phyloP scores from a whole-genome alignment of 1,284 basidiomycete genomes.

The Ganoderma sinense region DNA sequence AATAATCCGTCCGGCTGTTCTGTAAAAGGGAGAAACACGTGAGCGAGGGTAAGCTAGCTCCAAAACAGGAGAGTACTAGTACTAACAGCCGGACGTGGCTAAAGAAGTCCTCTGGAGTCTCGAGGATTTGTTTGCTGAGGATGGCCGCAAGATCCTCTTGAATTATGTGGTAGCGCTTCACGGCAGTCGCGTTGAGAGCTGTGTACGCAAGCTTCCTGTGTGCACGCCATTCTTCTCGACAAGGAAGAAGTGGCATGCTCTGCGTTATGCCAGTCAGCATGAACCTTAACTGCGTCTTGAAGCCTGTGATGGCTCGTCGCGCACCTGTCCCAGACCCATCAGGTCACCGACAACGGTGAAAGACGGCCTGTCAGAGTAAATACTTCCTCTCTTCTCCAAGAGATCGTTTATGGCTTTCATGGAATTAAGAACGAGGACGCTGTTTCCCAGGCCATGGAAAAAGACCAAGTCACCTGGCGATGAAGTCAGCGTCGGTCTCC shows the following conservation, averaged over 20 bases:
- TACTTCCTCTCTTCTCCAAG: slow-evolving; percentile 40
- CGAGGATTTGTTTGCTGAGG: slow-evolving; percentile 23
- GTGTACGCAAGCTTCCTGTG: slow-evolving; percentile 39
- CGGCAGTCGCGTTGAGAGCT: slow-evolving; percentile 35
- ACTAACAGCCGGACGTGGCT: slow-evolving; percentile 30
- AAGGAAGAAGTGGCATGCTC: slow-evolving; percentile 29
- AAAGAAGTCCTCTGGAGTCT: slow-evolving; percentile 27
- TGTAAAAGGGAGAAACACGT: slow-evolving; percentile 14
- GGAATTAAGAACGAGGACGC: slow-evolving; percentile 44
- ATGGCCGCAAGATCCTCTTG: slow-evolving; percentile 38
- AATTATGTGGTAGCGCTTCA: slow-evolving; percentile 37
- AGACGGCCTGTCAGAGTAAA: slow-evolving; percentile 45
- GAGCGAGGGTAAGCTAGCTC: neutral
- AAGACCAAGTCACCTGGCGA: slow-evolving; percentile 25
- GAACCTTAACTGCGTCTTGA: neutral
- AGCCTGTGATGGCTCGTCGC: neutral
- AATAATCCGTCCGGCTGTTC: slow-evolving; percentile 40
- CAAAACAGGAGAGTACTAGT: neutral
- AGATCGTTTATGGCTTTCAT: slow-evolving; percentile 41
- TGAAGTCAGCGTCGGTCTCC: neutral
- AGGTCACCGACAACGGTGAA: slow-evolving; percentile 46
- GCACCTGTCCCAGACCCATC: slow-evolving; percentile 42
- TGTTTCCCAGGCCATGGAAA: slow-evolving; percentile 30
- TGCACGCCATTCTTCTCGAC: slow-evolving; percentile 34
- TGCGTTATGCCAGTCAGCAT: neutral